These are phyloP conservation scores for Cyclocybe cylindracea DNA, from an alignment of 768 basidiomycete species.

Conservation along the genomic window DNA sequence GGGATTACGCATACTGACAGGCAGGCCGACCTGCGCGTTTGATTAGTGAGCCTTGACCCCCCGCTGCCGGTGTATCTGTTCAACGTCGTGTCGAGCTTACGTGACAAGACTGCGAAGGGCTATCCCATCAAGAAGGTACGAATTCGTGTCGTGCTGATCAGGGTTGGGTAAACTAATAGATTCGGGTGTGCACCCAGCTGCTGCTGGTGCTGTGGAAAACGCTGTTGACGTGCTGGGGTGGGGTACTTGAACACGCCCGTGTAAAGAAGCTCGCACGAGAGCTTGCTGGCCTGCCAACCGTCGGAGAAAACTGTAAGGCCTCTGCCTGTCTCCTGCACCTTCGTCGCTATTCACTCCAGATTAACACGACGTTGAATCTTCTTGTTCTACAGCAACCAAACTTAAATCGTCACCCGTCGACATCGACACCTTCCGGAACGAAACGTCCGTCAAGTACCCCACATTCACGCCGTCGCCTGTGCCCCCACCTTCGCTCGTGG, in stretches of 20 bases:
- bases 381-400: conserved; percentile 45
- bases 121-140: conserved; percentile 96
- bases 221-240: conserved; percentile 88
- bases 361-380: not conserved
- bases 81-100: conserved; percentile 83
- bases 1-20: too few species aligned
- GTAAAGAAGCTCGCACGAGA: conserved; percentile 88
- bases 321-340: not conserved
- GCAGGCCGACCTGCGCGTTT: too few species aligned
- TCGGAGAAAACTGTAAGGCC: conserved; percentile 41
- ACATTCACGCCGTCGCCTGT: conserved; percentile 75
- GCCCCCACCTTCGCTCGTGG: conserved; percentile 33
- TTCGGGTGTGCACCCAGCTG: conserved; percentile 50
- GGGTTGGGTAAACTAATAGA: not conserved
- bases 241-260: conserved; percentile 80
- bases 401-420: conserved; percentile 93
- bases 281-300: conserved; percentile 72
- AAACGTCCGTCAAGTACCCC: conserved; percentile 94
- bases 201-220: conserved; percentile 95
- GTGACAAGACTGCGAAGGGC: conserved; percentile 91
- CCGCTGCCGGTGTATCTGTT: conserved; percentile 93
- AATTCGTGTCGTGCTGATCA: conserved; percentile 3
- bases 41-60: conserved; percentile 89
- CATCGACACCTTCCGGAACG: conserved; percentile 85
- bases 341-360: not conserved